These are phyloP conservation scores for Isatis tinctoria DNA, from an alignment of 345 rosid genomes.

Conservation along the genomic window DNA sequence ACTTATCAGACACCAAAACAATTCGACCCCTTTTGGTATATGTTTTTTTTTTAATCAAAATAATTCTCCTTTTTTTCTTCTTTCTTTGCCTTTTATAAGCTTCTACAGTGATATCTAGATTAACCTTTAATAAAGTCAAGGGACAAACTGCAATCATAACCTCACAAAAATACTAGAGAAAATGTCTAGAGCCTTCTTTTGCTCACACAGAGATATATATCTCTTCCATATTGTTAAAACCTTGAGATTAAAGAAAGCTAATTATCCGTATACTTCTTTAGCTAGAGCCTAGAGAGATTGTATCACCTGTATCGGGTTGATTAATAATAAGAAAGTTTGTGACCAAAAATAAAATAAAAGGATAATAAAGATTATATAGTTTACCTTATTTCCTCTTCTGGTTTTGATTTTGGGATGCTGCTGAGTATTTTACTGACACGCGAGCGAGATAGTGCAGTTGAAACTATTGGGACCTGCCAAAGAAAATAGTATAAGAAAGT, in stretches of 20 bases:
- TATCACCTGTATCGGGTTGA: too few relatives aligned
- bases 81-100: constrained; percentile 13
- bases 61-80: too few relatives aligned
- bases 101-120: constrained; percentile 19
- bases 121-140: constrained; percentile 50
- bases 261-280: not conserved
- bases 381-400: not conserved
- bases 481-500: constrained; percentile 31
- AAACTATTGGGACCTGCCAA: constrained; percentile 13
- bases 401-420: not conserved
- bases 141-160: constrained; percentile 35
- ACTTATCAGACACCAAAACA: constrained; percentile 37
- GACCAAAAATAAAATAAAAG: too few relatives aligned
- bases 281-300: too few relatives aligned
- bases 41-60: constrained; percentile 41
- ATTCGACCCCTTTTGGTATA: constrained; percentile 37
- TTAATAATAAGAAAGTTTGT: too few relatives aligned
- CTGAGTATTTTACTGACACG: not conserved
- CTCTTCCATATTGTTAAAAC: constrained; percentile 27
- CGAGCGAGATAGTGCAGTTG: not conserved
- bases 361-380: not conserved
- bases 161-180: constrained; percentile 30
- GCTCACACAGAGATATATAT: constrained; percentile 8
- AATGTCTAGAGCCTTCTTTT: constrained; percentile 29
- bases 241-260: not conserved